A percentile compares a stretch with the other conserved stretches of the same genome.
These are phyloP conservation scores for Diaporthe sp. DNA, from an alignment of 2,329 filamentous ascomycete genomes.

Conservation along the genomic window DNA sequence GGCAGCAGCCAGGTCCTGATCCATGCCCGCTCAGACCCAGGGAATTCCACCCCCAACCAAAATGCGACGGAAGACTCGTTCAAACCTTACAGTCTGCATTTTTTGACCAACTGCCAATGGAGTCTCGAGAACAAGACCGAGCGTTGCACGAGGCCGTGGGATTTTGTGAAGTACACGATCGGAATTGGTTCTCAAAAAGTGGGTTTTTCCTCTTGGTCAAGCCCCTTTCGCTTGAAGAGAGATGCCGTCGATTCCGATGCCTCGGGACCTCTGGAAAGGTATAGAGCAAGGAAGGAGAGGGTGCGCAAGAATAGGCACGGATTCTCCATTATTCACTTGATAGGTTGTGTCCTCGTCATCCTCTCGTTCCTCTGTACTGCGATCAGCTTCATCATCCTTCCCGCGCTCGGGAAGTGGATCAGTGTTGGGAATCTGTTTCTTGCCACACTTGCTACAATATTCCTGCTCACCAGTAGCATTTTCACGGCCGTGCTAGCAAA, in stretches of 20 bases:
- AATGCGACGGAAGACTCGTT: neutral
- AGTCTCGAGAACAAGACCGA: too few relatives aligned
- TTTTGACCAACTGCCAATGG: neutral
- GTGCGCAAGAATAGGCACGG: too few relatives aligned
- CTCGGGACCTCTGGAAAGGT: too few relatives aligned
- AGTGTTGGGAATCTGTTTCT: neutral
- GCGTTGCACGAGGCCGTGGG: neutral
- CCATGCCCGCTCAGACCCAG: neutral
- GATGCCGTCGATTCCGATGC: too few relatives aligned
- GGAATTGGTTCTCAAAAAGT: too few relatives aligned
- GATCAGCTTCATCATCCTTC: neutral
- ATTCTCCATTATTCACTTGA: neutral
- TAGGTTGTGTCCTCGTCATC: neutral
- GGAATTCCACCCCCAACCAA: too few relatives aligned
- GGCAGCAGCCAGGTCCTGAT: neutral
- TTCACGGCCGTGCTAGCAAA: neutral
- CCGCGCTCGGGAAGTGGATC: neutral
- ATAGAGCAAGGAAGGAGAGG: too few relatives aligned
- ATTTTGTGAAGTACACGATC: neutral
- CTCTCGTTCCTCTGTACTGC: neutral
- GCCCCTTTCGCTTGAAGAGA: too few relatives aligned
- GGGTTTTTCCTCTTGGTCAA: too few relatives aligned
- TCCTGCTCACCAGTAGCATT: conserved; percentile 9
- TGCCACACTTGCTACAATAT: neutral
- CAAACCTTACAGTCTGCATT: neutral